Evolutionary conservation across 129 eudicot species (phyloP), one percentile per base, ranked within the genome.

Genomic region (Tagetes erecta): DNA sequence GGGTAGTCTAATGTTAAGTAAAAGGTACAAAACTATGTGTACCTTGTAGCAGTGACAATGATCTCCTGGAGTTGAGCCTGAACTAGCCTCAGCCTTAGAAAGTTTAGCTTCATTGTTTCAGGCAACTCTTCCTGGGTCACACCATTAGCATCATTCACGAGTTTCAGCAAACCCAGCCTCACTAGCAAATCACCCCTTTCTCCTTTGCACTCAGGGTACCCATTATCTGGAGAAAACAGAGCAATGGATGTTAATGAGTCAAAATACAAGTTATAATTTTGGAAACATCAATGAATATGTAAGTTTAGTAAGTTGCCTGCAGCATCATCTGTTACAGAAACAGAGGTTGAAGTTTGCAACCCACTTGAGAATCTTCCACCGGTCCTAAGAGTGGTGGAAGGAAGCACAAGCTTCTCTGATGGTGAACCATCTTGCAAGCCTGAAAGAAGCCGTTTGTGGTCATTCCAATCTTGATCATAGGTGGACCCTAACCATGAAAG

Each of bases 21-120:
- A 27, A 36, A 36, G 41, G 42, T 38, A 12, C 42, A 36, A 36
- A 62, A 62, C 44, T 62, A 11, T 35, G 38, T 34, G 6, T 55
- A 95, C 99, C 99, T 95, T 52, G 97, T 89, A 38, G 97, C 89
- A 44, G 83, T 81, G 11, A 95, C 99, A 66, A 89, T 87, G 73
- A 95, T 84, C 75, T 85, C 87, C 88, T 95, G 99, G 71, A 95
- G 72, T 73, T 76, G 90, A 13, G 96, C 80, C 70, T 95, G 99
- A 69, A 89, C 89, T 35, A 80, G 58, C 74, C 99, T 71, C 57
- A 95, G 75, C 72, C 99, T 77, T 0, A 58, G 62, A 70, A 87
- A 69, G 75, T 95, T 95, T 4, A 95, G 92, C 72, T 79, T 85
- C 83, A 95, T 68, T 4, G 99, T 95, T 78, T 95, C 99, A 7